These are phyloP conservation scores for Diaporthe velutina DNA, from an alignment of 2,329 filamentous ascomycete species.

Conservation along the genomic window DNA sequence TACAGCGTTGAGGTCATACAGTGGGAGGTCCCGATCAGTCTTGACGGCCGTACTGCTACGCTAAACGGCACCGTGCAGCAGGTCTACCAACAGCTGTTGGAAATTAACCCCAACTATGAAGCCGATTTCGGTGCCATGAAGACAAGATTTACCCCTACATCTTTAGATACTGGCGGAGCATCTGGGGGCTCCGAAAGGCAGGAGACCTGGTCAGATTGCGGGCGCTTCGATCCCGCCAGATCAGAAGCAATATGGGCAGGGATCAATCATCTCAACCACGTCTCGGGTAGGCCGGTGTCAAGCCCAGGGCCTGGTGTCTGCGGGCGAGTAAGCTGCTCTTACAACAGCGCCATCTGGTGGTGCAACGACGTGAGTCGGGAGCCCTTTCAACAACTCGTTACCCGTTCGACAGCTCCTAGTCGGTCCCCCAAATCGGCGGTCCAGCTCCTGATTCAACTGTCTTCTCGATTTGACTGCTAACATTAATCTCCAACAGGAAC, in stretches of 20 bases:
- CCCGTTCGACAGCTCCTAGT: neutral
- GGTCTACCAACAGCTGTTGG: neutral
- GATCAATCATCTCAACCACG: neutral
- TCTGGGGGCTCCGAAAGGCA: no score
- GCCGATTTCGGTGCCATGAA: neutral
- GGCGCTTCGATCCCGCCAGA: neutral
- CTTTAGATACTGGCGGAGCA: neutral
- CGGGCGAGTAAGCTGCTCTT: constrained; percentile 5
- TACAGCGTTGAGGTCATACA: neutral
- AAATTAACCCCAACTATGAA: neutral
- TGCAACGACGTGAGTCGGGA: constrained; percentile 10
- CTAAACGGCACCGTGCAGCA: neutral
- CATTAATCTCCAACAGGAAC: neutral
- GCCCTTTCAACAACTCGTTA: neutral
- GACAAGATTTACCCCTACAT: no score
- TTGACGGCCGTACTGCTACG: neutral
- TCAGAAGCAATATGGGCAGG: neutral
- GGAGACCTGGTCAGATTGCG: neutral
- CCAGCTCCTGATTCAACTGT: neutral
- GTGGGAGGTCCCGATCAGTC: neutral
- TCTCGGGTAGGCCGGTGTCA: neutral
- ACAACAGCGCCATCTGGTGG: constrained; percentile 13
- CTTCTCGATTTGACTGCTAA: neutral
- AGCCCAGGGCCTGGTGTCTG: neutral
- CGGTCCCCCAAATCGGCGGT: no score